Base-by-base conservation (phyloP, 202 grass and related monocot genomes). In the Alloteropsis angusta region DNA sequence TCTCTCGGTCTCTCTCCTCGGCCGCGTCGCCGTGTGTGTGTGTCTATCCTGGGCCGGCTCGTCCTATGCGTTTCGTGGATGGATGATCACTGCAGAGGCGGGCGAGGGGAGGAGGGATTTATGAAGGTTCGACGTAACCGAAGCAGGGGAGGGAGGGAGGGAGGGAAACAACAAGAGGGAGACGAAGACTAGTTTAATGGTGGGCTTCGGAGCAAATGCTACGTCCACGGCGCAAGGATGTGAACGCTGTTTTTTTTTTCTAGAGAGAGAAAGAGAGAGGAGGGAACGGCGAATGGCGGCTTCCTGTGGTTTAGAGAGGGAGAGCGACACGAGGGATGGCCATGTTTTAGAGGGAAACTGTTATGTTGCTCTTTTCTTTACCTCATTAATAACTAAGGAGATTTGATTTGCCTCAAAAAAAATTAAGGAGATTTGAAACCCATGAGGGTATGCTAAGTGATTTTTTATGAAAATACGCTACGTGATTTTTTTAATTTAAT, bases 101-200 rank as follows among this genome's bases (percentile, higher is more conserved):
- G 58, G 68, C 4, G 2, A 26, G 59, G 15, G 12, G 57, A 54
- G 49, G 52, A 35, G 21, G 66, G 85, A 60, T 82, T 85, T 89
- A 89, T 82, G 82, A 68, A 89, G 78, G 72, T 62, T 62, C 60
- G 78, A 61, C 58, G 87, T 89, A 89, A 85, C 83, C 66, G 82
- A 85, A 82, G 82, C 50, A 35, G 67, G 46, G 77, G 82, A 71
- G 86, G 82, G 87, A 82, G 82, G 43, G 26, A 59, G 46, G 77
- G 82, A 71, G 86, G 82, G 87, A 77, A 77, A 82, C 71, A 62
- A 41, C 17, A 43, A 61, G 22, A 59, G 23, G 59, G 13, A 48
- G 82, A 75, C 25, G 76, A 75, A 34, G 60, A 66, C 65, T 81
- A 44, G 57, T 82, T 81, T 85, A 85, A 84, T 85, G 49, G 5